Evolutionary conservation across 305 asterid species (phyloP).

Genomic region (Andrographis paniculata): DNA sequence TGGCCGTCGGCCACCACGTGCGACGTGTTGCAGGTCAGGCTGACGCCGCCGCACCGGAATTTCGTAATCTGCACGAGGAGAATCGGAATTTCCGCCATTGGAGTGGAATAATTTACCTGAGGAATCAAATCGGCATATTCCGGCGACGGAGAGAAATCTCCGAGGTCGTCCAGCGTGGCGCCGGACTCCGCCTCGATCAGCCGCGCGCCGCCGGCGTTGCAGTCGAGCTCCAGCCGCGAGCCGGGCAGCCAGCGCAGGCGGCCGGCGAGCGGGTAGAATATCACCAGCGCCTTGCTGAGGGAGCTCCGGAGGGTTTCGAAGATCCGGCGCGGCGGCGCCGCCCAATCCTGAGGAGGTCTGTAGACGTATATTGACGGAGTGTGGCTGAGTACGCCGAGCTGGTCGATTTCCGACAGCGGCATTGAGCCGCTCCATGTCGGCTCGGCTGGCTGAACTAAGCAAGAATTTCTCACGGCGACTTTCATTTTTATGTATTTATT

Average conservation of each 20-base stretch:
- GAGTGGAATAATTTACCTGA: not conserved
- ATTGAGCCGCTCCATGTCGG: not conserved
- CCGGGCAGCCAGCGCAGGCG: not conserved
- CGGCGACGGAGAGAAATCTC: not conserved
- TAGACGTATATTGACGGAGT: not conserved
- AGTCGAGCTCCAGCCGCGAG: slow-evolving; percentile 6
- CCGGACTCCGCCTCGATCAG: not conserved
- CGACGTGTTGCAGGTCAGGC: not conserved
- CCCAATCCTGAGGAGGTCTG: not conserved
- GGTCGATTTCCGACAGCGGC: not conserved
- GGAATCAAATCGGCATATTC: not conserved
- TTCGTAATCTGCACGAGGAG: not conserved
- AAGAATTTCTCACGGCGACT: not conserved
- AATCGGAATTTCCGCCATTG: not conserved
- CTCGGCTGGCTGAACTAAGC: not conserved
- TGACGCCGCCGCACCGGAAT: not conserved
- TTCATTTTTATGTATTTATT: slow-evolving; percentile 3
- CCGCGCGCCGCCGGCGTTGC: slow-evolving; percentile 2
- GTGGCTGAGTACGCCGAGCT: not conserved
- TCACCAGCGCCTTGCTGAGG: not conserved
- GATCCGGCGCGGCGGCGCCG: not conserved
- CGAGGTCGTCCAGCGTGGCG: not conserved
- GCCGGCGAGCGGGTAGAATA: slow-evolving; percentile 11
- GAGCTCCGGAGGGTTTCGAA: not conserved
- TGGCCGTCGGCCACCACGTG: not conserved